Conservation (phyloP, 768 basidiomycete genomes). For the Phaffia australis region DNA sequence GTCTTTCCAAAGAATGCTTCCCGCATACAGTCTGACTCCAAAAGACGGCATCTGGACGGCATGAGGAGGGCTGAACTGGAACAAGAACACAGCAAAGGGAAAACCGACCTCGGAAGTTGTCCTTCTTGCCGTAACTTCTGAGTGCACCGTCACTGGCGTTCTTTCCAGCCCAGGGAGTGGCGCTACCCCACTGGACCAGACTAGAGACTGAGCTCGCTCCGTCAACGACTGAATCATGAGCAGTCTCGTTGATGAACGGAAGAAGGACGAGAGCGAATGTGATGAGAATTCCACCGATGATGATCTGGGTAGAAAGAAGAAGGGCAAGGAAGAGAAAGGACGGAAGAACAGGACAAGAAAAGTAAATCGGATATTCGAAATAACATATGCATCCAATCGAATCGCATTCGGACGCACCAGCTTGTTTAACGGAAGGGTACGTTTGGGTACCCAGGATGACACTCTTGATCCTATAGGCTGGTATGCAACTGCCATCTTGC, state of each 20-base stretch:
- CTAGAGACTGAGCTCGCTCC: conserved; percentile 9
- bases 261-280: background rate
- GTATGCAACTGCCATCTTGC: too few relatives aligned
- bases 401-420: too few relatives aligned
- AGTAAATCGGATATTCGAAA: too few relatives aligned
- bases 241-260: conserved; percentile 1
- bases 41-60: background rate
- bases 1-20: background rate
- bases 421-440: too few relatives aligned
- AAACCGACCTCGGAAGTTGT: conserved; percentile 23
- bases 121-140: conserved; percentile 11
- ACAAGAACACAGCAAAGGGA: background rate
- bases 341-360: too few relatives aligned
- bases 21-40: background rate
- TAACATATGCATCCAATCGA: too few relatives aligned
- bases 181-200: conserved; percentile 2
- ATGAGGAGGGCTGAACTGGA: background rate
- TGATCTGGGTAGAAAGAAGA: too few relatives aligned
- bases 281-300: background rate
- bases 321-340: background rate
- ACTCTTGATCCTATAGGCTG: too few relatives aligned
- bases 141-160: conserved; percentile 26
- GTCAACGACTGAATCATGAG: background rate
- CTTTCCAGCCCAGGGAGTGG: background rate
- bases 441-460: too few relatives aligned